A percentile compares a stretch with the other conserved stretches of the same genome.
These are phyloP conservation scores for Prunus yedoensis DNA, from an alignment of 331 rosid genomes.

Conservation along the genomic window DNA sequence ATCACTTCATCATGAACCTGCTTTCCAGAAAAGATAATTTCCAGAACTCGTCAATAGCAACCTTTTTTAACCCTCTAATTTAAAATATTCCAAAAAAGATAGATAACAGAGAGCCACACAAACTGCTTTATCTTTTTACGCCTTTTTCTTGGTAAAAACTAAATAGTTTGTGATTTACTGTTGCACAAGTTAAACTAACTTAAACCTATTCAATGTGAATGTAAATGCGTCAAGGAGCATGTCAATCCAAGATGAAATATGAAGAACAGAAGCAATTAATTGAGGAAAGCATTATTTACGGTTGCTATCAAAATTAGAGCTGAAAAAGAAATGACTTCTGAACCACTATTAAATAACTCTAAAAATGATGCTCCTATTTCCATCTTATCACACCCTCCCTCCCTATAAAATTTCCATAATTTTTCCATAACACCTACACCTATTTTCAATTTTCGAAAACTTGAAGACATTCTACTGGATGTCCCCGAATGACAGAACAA, in stretches of 20 bases:
- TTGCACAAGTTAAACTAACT: neutral
- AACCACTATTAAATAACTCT: neutral
- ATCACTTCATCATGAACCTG: constrained; percentile 95
- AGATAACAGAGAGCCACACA: neutral
- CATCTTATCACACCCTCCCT: neutral
- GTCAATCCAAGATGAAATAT: neutral
- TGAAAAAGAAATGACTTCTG: neutral
- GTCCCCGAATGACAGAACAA: neutral
- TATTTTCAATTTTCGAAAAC: neutral
- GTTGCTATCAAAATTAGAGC: neutral
- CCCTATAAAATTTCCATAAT: neutral
- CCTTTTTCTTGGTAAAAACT: too few relatives aligned
- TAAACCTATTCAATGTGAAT: neutral
- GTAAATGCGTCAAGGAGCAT: too few relatives aligned
- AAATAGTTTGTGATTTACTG: neutral
- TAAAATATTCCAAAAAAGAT: neutral
- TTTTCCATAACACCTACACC: neutral
- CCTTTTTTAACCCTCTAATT: neutral
- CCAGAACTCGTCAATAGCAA: neutral
- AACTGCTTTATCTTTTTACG: neutral
- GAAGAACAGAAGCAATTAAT: neutral
- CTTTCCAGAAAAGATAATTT: constrained; percentile 8
- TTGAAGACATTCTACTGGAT: neutral
- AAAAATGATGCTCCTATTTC: neutral
- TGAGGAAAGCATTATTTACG: neutral